Evolutionary conservation across 148 eudicot species (phyloP).

Genomic region (Mesembryanthemum crystallinum): DNA sequence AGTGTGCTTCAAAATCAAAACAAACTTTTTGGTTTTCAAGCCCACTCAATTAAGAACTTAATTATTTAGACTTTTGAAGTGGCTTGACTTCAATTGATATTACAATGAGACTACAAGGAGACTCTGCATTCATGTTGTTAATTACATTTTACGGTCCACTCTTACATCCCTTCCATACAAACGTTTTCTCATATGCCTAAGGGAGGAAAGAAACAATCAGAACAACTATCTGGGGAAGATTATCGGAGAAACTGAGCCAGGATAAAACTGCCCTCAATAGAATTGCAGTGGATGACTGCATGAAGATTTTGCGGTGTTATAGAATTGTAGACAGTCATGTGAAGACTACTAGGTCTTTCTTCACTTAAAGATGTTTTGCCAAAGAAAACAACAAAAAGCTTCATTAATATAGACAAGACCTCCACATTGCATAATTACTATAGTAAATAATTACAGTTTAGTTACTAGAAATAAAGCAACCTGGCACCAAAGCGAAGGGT

Average conservation of each 20-base stretch:
- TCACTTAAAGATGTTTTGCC: neutral
- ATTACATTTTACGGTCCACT: neutral
- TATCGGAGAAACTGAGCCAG: neutral
- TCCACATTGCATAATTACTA: neutral
- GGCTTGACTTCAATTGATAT: no score
- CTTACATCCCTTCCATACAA: neutral
- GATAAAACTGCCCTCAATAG: neutral
- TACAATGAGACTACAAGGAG: neutral
- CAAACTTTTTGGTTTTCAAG: neutral
- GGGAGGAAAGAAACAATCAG: neutral
- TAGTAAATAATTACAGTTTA: neutral
- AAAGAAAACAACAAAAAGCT: neutral
- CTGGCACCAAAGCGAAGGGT: slow-evolving; percentile 91
- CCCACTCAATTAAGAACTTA: neutral
- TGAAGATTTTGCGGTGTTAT: neutral
- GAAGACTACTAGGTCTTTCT: neutral
- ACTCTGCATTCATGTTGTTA: neutral
- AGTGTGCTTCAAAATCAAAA: no score
- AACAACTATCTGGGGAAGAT: neutral
- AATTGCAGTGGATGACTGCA: neutral
- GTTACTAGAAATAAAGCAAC: slow-evolving; percentile 23
- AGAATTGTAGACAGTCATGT: neutral
- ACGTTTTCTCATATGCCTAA: neutral
- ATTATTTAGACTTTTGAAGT: neutral
- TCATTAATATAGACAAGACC: neutral